Conservation (phyloP, 306 rosid genomes). For the Sicyos baderoa region DNA sequence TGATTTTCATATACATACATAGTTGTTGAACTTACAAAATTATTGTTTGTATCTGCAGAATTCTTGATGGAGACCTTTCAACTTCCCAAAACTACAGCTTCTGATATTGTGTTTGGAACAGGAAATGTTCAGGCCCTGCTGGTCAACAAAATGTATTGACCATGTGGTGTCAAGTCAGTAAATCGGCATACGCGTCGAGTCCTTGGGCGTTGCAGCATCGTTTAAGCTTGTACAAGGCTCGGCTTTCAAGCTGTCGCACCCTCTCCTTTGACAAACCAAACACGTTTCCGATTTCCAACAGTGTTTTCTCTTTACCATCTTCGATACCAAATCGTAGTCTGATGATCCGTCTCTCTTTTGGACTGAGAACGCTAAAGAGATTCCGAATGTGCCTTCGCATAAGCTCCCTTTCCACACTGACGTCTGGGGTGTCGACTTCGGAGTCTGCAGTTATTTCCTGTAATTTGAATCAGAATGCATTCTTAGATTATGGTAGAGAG, state of each 20-base stretch:
- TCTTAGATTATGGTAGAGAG: constrained; percentile 4
- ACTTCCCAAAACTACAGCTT: constrained; percentile 6
- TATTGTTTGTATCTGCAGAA: not conserved
- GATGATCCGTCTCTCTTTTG: constrained; percentile 59
- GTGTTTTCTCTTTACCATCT: constrained; percentile 52
- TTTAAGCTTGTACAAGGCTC: constrained; percentile 65
- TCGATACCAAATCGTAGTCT: constrained; percentile 76
- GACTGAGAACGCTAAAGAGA: constrained; percentile 48
- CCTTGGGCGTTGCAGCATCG: constrained; percentile 51
- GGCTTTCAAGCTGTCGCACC: constrained; percentile 44
- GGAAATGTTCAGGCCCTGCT: constrained; percentile 10
- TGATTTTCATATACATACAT: constrained; percentile 6
- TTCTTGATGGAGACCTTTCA: constrained; percentile 2
- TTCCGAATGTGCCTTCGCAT: constrained; percentile 68
- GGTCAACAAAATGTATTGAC: constrained; percentile 18
- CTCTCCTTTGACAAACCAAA: constrained; percentile 69
- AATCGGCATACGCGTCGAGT: constrained; percentile 51
- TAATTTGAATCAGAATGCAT: constrained; percentile 16
- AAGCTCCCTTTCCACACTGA: constrained; percentile 50
- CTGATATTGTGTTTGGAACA: not conserved
- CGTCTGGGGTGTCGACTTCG: constrained; percentile 50
- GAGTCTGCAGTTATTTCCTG: constrained; percentile 88
- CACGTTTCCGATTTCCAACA: constrained; percentile 48
- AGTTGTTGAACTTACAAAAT: not conserved
- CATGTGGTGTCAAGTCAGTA: constrained; percentile 39